Evolutionary conservation across 345 rosid genomes (phyloP), one percentile per base, ranked within the genome.

Genomic region (Moricandia arvensis): DNA sequence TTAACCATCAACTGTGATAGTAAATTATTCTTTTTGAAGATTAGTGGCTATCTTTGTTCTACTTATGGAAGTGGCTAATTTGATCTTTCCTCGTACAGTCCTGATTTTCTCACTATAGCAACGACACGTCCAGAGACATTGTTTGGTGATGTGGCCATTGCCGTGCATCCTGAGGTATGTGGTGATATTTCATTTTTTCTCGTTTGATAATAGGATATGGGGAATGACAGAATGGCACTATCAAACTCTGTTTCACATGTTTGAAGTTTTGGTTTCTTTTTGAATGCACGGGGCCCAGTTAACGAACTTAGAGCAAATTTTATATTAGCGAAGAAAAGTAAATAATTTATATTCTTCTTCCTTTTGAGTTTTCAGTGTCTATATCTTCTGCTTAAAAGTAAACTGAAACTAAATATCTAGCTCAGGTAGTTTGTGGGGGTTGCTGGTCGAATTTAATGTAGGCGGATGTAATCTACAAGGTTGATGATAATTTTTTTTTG

Each of bases 121-220:
- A 94, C 98, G 38, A 94, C 98, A 12, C 91, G 98, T 51, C 98
- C 98, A 29, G 98, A 94, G 86, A 94, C 98, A 69, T 77, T 94
- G 75, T 94, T 94, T 83, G 98, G 95, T 72, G 98, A 94, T 78
- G 98, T 91, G 38, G 98, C 98, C 29, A 34, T 94, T 53, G 96
- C 98, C 21, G 98, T 94, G 76, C 82, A 94, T 88, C 98, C 98
- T 71, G 71, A 87, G 93, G 98, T 94, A 70, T 33, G 74, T 16
- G 53, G 26, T 17, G 0, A 65, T 62, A 37, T 63, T 38, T 54
- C 31, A 11, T 8, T 7, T 10, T 2, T 11, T 0, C 3, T 8
- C 30, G 35, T 17, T 61, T 16, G 24, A 13, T 68, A 33, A 47
- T 62, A 69, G 24, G 64, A 51, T 37, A 8, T 37, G 4, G 0